These are phyloP conservation scores for Posidonia oceanica DNA, from an alignment of 116 monocot species.

Conservation along the genomic window DNA sequence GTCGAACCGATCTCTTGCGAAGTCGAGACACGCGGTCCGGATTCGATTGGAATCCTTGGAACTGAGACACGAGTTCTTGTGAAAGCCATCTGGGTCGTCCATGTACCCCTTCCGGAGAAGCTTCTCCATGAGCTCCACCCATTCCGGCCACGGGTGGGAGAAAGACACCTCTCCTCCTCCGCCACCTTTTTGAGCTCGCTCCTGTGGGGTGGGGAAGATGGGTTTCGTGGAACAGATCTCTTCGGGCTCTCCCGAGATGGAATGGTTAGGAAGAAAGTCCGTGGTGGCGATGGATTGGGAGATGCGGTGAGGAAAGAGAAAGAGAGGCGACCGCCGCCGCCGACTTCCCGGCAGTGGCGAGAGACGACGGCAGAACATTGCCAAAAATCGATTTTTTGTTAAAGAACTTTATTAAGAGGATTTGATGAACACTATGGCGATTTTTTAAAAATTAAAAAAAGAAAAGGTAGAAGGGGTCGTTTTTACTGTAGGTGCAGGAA, in stretches of 20 bases:
- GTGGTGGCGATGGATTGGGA: neutral
- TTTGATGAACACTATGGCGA: too few relatives aligned
- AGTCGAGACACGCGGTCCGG: conserved; percentile 69
- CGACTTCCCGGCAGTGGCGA: too few relatives aligned
- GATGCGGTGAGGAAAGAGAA: too few relatives aligned
- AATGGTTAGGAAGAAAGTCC: neutral
- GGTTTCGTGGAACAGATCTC: too few relatives aligned
- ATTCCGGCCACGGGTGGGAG: conserved; percentile 68
- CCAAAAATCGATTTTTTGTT: too few relatives aligned
- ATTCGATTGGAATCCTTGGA: conserved; percentile 46
- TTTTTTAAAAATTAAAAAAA: too few relatives aligned
- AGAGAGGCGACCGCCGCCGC: too few relatives aligned
- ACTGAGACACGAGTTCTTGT: neutral
- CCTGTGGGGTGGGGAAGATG: neutral
- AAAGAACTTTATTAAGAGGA: too few relatives aligned
- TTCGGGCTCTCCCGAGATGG: too few relatives aligned
- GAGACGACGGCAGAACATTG: too few relatives aligned
- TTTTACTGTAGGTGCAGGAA: too few relatives aligned
- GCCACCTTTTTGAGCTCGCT: neutral
- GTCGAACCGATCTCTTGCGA: conserved; percentile 38
- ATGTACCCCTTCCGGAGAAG: conserved; percentile 45
- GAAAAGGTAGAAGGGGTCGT: too few relatives aligned
- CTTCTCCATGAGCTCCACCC: conserved; percentile 50
- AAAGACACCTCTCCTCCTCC: conserved; percentile 15
- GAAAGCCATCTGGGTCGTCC: conserved; percentile 24